phyloP scores from a whole-genome alignment of 2,329 filamentous ascomycete genomes.

The Cladosporium sp. region DNA sequence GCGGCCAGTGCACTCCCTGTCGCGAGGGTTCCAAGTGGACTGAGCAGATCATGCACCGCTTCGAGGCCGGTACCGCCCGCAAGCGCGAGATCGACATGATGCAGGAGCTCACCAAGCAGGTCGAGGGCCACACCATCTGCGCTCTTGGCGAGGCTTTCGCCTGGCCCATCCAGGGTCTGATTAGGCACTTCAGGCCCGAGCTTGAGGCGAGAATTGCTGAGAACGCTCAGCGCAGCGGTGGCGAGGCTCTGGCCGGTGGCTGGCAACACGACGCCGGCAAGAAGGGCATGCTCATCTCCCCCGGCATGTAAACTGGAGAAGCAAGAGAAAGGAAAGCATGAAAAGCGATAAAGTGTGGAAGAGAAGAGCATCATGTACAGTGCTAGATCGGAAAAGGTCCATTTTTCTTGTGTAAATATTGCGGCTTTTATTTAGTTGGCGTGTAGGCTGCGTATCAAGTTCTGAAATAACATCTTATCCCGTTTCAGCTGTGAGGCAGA shows the following conservation, averaged over 20 bases:
- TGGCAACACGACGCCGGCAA: constrained; percentile 72
- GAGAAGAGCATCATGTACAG: constrained; percentile 12
- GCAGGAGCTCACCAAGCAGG: constrained; percentile 98
- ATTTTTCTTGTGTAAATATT: constrained; percentile 13
- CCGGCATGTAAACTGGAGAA: constrained; percentile 48
- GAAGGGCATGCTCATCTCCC: constrained; percentile 80
- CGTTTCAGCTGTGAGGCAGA: too few relatives aligned
- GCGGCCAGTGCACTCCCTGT: constrained; percentile 99
- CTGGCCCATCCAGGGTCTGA: constrained; percentile 97
- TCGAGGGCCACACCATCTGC: constrained; percentile 98
- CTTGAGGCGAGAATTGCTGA: constrained; percentile 86
- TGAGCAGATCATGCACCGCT: constrained; percentile 96
- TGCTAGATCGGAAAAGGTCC: constrained; percentile 8
- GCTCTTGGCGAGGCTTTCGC: constrained; percentile 96
- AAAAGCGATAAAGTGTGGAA: too few relatives aligned
- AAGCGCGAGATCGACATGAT: constrained; percentile 98
- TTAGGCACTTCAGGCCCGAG: constrained; percentile 96
- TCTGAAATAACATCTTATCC: not conserved
- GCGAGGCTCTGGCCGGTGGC: constrained; percentile 75
- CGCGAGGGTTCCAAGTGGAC: constrained; percentile 99
- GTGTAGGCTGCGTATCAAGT: constrained; percentile 12
- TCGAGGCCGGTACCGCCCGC: constrained; percentile 85
- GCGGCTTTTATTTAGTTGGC: constrained; percentile 11
- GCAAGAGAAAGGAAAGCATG: not conserved
- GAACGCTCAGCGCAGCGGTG: constrained; percentile 69